These are phyloP conservation scores for Brassica juncea DNA, from an alignment of 345 rosid genomes.

Conservation along the genomic window DNA sequence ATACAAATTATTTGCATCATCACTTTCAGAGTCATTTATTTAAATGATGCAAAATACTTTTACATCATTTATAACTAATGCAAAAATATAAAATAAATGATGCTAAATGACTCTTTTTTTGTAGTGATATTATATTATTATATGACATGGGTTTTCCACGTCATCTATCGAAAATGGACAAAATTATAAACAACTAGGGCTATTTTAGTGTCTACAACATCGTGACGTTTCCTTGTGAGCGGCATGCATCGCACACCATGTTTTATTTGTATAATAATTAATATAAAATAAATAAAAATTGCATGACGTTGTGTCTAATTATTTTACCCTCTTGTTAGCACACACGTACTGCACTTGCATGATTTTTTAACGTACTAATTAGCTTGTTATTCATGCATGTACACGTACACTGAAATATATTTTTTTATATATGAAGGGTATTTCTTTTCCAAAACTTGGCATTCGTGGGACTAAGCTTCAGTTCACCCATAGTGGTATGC, in stretches of 20 bases:
- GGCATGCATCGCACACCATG: conserved; percentile 21
- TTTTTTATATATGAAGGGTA: conserved; percentile 44
- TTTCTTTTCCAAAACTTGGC: conserved; percentile 66
- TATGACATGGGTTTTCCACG: conserved; percentile 6
- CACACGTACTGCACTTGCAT: conserved; percentile 12
- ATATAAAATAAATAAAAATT: conserved; percentile 1
- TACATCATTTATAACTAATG: no score
- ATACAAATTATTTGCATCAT: no score
- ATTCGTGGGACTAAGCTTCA: conserved; percentile 63
- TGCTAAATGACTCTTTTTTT: no score
- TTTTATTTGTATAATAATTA: not conserved
- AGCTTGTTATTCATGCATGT: not conserved
- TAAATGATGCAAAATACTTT: no score
- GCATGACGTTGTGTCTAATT: not conserved
- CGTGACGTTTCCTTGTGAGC: conserved; percentile 30
- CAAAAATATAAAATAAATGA: no score
- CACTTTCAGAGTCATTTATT: no score
- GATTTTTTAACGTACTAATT: conserved; percentile 1
- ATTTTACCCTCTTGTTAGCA: not conserved
- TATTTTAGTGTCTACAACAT: not conserved
- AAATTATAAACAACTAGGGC: conserved; percentile 16
- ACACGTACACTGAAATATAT: not conserved
- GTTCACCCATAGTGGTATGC: conserved; percentile 85
- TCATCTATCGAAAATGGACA: conserved; percentile 5
- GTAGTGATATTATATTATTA: not conserved